Evolutionary conservation across 495 filamentous ascomycete genomes (phyloP).

Genomic region (Penicillium samsonianum): DNA sequence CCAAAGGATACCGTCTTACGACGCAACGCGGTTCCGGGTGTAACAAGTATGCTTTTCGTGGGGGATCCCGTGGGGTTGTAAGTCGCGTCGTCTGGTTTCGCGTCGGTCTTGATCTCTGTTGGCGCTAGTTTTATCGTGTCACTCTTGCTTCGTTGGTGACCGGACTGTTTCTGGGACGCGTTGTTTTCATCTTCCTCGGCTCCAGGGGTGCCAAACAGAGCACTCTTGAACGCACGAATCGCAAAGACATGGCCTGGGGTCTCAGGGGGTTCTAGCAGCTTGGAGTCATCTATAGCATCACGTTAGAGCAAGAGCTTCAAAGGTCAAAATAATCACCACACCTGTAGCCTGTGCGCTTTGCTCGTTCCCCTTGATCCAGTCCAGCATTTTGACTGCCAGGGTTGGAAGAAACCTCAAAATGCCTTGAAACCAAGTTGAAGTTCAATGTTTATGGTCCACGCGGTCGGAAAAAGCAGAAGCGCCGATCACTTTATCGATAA

Average conservation of each 20-base stretch:
- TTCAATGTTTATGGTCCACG: constrained; percentile 28
- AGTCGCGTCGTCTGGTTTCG: constrained; percentile 29
- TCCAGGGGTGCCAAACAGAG: constrained; percentile 83
- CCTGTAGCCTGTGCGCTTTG: constrained; percentile 35
- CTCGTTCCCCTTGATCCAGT: constrained; percentile 54
- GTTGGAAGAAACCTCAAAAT: neutral
- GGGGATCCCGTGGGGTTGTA: constrained; percentile 55
- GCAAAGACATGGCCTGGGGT: constrained; percentile 95
- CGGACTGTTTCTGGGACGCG: constrained; percentile 21
- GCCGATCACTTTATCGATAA: constrained; percentile 22
- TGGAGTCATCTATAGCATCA: constrained; percentile 36
- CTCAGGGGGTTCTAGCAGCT: constrained; percentile 67
- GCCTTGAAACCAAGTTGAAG: constrained; percentile 4
- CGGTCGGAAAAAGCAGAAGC: constrained; percentile 20
- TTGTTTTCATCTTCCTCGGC: constrained; percentile 39
- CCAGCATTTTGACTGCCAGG: constrained; percentile 48
- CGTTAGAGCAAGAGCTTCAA: constrained; percentile 13
- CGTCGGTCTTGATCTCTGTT: constrained; percentile 28
- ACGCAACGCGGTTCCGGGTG: constrained; percentile 77
- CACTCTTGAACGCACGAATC: constrained; percentile 86
- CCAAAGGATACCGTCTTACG: constrained; percentile 93
- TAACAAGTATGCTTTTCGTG: constrained; percentile 81
- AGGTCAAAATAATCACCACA: constrained; percentile 12
- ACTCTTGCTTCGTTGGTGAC: constrained; percentile 27
- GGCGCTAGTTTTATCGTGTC: constrained; percentile 25